Conservation (phyloP, 257 asterid species). For the Ocimum tenuiflorum region DNA sequence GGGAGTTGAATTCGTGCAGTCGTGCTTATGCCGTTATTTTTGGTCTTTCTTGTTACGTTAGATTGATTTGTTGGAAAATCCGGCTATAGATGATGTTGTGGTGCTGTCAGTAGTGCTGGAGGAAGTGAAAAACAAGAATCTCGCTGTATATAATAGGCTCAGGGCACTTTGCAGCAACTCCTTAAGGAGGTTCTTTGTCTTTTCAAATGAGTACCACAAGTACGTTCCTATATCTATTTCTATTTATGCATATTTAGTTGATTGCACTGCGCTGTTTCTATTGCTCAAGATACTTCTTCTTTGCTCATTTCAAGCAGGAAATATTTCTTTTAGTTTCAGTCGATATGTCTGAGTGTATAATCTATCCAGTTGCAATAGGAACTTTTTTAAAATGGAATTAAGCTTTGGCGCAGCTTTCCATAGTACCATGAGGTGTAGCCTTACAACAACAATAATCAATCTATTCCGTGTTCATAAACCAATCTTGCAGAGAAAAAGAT, state of each 20-base stretch:
- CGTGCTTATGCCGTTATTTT: background rate
- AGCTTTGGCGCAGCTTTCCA: too few species aligned
- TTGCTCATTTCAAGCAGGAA: background rate
- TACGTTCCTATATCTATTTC: constrained; percentile 27
- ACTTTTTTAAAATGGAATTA: too few species aligned
- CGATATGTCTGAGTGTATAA: background rate
- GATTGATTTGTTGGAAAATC: constrained; percentile 96
- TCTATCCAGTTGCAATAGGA: background rate
- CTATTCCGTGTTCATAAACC: too few species aligned
- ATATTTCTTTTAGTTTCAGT: background rate
- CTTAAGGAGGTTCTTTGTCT: constrained; percentile 67
- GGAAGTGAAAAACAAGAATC: constrained; percentile 89
- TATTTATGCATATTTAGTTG: background rate
- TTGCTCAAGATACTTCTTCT: background rate
- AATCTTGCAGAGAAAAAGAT: too few species aligned
- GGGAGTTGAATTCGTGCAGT: background rate
- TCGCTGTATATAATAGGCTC: constrained; percentile 64
- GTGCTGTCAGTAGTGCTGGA: constrained; percentile 79
- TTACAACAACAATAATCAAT: too few species aligned
- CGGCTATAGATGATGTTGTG: constrained; percentile 82
- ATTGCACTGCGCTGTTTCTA: too few species aligned
- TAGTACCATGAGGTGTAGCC: too few species aligned
- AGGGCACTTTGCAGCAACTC: constrained; percentile 81
- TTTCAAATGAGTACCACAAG: constrained; percentile 92
- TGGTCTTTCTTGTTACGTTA: constrained; percentile 13